Evolutionary conservation across 2,329 filamentous ascomycete species (phyloP), one percentile per base, ranked within the genome.

Genomic region (Onygenales sp.): DNA sequence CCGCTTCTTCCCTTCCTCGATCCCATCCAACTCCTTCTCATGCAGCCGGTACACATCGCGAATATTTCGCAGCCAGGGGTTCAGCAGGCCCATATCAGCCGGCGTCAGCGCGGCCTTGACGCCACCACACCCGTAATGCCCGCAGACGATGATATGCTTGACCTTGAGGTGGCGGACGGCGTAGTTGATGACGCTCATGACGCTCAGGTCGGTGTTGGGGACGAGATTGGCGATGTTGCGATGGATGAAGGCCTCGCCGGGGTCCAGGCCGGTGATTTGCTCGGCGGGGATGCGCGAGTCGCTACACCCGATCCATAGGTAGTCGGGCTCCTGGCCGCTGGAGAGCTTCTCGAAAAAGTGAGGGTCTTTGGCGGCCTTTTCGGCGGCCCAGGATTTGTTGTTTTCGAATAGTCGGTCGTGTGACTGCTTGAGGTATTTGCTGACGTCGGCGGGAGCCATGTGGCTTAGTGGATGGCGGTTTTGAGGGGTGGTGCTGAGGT

Each of bases 51-150:
- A 87, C 54, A 88, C 83, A 67, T 88, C 85, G 55, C 85, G 80
- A 64, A 88, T 87, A 72, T 87, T 86, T 50, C 84, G 77, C 58
- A 88, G 77, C 85, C 85, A 88, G 1, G 84, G 84, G 73, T 88
- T 87, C 54, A 88, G 73, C 35, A 88, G 69, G 50, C 85, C 85
- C 53, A 88, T 71, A 64, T 88, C 84, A 67, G 84, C 80, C 61
- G 84, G 79, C 0, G 83, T 86, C 65, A 67, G 43, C 5, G 83
- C 79, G 0, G 82, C 84, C 11, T 75, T 76, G 46, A 84, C 82
- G n/a, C 84, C 84, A 38, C 84, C 84, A 67, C 85, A 88, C 53
- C 72, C 72, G 48, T 83, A 81, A 73, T 88, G 85, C 1, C 84
- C 84, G 69, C 83, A 86, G 9, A 88, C 77, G 53, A 87, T 77